Conservation (phyloP, 305 asterid species). For the Solanum hybrid region DNA sequence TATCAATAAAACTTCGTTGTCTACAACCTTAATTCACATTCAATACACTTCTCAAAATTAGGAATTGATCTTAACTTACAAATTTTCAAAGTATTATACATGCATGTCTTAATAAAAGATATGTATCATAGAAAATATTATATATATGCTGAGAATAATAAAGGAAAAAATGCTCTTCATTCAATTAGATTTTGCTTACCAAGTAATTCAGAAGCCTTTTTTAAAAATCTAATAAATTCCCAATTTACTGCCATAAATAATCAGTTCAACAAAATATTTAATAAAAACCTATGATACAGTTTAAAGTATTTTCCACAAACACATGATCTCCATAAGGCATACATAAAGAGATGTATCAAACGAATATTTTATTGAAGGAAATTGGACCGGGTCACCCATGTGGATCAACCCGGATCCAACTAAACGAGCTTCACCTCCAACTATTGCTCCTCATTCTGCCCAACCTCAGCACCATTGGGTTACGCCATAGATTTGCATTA, state of each 20-base stretch:
- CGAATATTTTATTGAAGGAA: not conserved
- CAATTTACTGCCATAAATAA: not conserved
- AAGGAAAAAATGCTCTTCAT: not conserved
- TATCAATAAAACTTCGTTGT: no score
- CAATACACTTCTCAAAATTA: not conserved
- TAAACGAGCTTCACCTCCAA: no score
- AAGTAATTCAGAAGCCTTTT: not conserved
- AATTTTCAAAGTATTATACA: not conserved
- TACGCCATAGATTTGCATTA: no score
- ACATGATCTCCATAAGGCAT: not conserved
- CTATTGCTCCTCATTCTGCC: no score
- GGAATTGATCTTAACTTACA: no score
- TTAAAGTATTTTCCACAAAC: not conserved
- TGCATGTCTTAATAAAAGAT: not conserved
- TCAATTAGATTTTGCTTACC: not conserved
- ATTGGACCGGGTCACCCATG: no score
- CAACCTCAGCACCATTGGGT: no score
- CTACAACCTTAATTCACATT: not conserved
- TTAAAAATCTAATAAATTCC: not conserved
- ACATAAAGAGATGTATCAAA: not conserved
- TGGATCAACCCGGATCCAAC: no score
- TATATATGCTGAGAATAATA: not conserved
- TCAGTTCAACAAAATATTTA: not conserved
- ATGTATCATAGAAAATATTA: not conserved
- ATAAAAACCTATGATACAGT: not conserved